Evolutionary conservation across 2,329 filamentous ascomycete genomes (phyloP).

Genomic region (Fulvia fulva): DNA sequence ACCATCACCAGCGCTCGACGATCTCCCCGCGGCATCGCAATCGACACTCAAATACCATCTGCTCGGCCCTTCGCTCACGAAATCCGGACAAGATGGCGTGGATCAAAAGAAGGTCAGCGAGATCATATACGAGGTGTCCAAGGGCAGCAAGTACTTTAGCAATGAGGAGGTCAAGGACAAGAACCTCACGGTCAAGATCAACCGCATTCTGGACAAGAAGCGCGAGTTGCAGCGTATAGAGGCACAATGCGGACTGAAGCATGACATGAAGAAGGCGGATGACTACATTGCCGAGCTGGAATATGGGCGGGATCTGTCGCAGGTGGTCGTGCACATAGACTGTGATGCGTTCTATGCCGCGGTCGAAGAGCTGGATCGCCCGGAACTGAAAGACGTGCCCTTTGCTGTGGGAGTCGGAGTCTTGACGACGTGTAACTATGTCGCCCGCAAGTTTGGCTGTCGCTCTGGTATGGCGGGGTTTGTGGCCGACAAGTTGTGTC

Average conservation of each 20-base stretch:
- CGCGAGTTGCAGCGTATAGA: slow-evolving; percentile 70
- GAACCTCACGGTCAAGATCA: slow-evolving; percentile 79
- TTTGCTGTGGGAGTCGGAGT: slow-evolving; percentile 83
- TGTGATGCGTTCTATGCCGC: slow-evolving; percentile 98
- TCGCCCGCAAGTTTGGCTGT: slow-evolving; percentile 83
- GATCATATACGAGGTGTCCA: slow-evolving; percentile 94
- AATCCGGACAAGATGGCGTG: slow-evolving; percentile 89
- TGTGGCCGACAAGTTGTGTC: slow-evolving; percentile 90
- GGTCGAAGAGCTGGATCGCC: slow-evolving; percentile 71
- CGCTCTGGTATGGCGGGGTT: slow-evolving; percentile 95
- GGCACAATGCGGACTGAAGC: slow-evolving; percentile 49
- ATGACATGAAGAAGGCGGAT: slow-evolving; percentile 72
- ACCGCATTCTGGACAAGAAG: slow-evolving; percentile 71
- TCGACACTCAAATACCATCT: slow-evolving; percentile 82
- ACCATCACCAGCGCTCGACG: background rate
- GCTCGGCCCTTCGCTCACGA: slow-evolving; percentile 84
- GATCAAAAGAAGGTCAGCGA: slow-evolving; percentile 93
- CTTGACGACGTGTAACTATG: slow-evolving; percentile 76
- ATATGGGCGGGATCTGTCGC: slow-evolving; percentile 70
- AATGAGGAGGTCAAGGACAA: slow-evolving; percentile 83
- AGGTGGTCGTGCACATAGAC: slow-evolving; percentile 85
- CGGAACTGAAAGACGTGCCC: slow-evolving; percentile 78
- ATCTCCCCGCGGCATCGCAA: slow-evolving; percentile 24
- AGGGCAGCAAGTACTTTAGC: slow-evolving; percentile 93
- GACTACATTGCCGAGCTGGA: slow-evolving; percentile 78